phyloP scores from a whole-genome alignment of 2,329 filamentous ascomycete genomes.

The Daldinia sp. region DNA sequence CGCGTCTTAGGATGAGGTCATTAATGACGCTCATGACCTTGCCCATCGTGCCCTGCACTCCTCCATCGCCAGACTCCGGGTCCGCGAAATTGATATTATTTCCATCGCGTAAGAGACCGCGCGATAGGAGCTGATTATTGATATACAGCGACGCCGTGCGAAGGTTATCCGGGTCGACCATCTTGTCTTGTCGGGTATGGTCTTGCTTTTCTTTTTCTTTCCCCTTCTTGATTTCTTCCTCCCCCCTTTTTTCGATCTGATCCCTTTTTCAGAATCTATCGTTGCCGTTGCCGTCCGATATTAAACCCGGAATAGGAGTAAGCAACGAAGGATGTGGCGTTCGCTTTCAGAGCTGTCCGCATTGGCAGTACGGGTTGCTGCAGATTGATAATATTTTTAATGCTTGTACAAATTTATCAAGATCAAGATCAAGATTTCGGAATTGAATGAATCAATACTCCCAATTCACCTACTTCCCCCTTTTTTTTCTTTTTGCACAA shows the following conservation, averaged over 20 bases:
- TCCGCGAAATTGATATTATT: conserved; percentile 85
- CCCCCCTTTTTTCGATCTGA: conserved; percentile 4
- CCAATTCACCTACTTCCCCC: conserved; percentile 4
- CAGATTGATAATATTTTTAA: conserved; percentile 9
- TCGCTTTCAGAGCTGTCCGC: conserved; percentile 26
- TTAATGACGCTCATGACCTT: conserved; percentile 93
- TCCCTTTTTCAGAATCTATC: conserved; percentile 10
- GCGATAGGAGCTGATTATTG: conserved; percentile 77
- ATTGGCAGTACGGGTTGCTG: conserved; percentile 27
- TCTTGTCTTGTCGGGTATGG: conserved; percentile 29
- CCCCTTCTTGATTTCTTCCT: conserved; percentile 4
- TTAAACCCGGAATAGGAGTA: conserved; percentile 8
- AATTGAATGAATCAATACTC: conserved; percentile 1
- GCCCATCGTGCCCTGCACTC: conserved; percentile 76
- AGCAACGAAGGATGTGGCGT: conserved; percentile 20
- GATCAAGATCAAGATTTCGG: neutral
- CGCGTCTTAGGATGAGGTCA: conserved; percentile 88
- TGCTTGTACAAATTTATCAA: conserved; percentile 14
- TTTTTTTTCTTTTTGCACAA: conserved; percentile 4
- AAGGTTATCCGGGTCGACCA: conserved; percentile 70
- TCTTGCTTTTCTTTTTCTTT: conserved; percentile 15
- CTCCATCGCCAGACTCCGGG: conserved; percentile 72
- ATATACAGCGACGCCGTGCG: conserved; percentile 77
- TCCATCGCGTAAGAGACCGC: conserved; percentile 74
- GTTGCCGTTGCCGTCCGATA: conserved; percentile 4